These are phyloP conservation scores for Camellia japonica DNA, from an alignment of 148 eudicot species.

Conservation along the genomic window DNA sequence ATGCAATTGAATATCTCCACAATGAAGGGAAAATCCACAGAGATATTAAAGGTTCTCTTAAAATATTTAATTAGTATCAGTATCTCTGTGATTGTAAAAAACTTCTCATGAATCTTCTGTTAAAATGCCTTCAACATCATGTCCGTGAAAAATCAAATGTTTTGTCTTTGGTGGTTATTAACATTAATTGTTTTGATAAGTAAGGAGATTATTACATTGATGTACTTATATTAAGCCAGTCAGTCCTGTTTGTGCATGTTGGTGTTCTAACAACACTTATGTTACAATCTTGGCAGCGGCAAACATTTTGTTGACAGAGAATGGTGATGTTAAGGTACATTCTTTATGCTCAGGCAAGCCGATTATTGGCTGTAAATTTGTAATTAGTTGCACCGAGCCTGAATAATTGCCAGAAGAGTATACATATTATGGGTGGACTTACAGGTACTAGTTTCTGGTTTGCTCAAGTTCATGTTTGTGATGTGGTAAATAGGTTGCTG, in stretches of 20 bases:
- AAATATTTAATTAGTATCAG: background rate
- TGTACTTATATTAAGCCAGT: background rate
- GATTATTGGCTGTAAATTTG: background rate
- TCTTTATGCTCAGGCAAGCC: background rate
- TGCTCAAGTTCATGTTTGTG: slow-evolving; percentile 14
- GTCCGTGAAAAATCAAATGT: background rate
- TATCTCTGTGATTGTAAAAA: background rate
- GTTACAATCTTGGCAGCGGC: slow-evolving; percentile 68
- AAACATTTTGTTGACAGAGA: slow-evolving; percentile 86
- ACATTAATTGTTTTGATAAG: no score
- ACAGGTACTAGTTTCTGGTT: background rate
- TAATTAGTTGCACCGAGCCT: slow-evolving; percentile 8
- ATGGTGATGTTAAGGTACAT: slow-evolving; percentile 91
- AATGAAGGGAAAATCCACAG: slow-evolving; percentile 91
- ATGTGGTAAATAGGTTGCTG: slow-evolving; percentile 69
- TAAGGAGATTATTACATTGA: background rate
- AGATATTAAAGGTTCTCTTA: slow-evolving; percentile 75
- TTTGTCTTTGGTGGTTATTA: background rate
- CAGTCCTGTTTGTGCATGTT: background rate
- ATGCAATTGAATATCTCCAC: slow-evolving; percentile 91
- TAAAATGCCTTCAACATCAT: background rate
- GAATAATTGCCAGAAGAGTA: background rate
- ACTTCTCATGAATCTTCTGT: background rate
- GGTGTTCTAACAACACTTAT: slow-evolving; percentile 18
- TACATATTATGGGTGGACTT: background rate